Evolutionary conservation across 179 eudicot species (phyloP).

Genomic region (Carnegiea gigantea): DNA sequence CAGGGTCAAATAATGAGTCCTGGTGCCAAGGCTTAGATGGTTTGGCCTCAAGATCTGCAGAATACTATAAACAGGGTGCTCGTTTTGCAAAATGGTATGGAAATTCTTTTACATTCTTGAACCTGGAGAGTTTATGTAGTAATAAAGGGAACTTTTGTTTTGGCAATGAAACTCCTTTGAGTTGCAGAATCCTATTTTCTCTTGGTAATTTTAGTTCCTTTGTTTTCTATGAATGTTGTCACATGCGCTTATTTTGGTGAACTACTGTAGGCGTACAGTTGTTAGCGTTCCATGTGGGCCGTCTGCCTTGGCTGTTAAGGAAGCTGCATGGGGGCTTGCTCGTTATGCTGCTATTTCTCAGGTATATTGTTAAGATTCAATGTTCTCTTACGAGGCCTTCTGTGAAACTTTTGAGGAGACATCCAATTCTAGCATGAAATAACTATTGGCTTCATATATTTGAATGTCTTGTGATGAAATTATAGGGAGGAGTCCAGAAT

Average conservation of each 20-base stretch:
- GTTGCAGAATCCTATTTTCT: neutral
- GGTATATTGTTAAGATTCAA: constrained; percentile 20
- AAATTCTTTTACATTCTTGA: neutral
- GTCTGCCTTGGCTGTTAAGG: constrained; percentile 65
- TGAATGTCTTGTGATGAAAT: neutral
- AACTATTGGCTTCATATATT: neutral
- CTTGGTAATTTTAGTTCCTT: neutral
- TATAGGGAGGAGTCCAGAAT: neutral
- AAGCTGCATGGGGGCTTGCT: constrained; percentile 75
- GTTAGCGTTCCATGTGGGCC: constrained; percentile 65
- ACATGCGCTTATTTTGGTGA: neutral
- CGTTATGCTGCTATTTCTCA: constrained; percentile 67
- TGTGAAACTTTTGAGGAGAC: neutral
- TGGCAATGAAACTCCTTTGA: neutral
- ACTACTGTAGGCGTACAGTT: constrained; percentile 53
- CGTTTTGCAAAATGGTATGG: constrained; percentile 69
- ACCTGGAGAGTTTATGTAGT: neutral
- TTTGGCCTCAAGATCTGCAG: constrained; percentile 66
- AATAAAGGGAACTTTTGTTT: neutral
- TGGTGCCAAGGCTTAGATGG: constrained; percentile 82
- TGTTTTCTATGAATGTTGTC: neutral
- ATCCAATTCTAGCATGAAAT: neutral
- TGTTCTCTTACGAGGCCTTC: neutral
- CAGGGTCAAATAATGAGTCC: constrained; percentile 64
- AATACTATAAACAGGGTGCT: constrained; percentile 69